These are phyloP conservation scores for Selaginella moellendorffii DNA, from an alignment of 75 land plant genomes.

Conservation along the genomic window DNA sequence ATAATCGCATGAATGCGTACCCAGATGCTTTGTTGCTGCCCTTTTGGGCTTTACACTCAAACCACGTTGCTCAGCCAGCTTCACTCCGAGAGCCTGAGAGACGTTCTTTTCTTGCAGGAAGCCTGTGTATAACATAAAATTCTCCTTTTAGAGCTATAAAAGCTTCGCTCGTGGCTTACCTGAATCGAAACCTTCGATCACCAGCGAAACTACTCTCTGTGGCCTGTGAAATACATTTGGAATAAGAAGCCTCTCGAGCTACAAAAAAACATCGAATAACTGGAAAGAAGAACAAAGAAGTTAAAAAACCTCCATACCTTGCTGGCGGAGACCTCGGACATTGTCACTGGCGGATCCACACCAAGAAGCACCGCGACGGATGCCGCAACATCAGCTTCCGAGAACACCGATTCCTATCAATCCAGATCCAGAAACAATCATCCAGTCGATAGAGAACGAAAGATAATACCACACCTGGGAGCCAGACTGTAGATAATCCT, in stretches of 20 bases:
- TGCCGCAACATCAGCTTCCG: slow-evolving; percentile 15
- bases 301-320: slow-evolving; percentile 13
- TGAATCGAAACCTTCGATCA: slow-evolving; percentile 11
- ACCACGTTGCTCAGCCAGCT: background rate
- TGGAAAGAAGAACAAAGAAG: background rate
- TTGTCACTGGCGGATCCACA: slow-evolving; percentile 9
- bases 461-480: too few species aligned
- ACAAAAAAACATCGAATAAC: background rate
- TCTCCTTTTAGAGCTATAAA: background rate
- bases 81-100: background rate
- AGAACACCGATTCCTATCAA: slow-evolving; percentile 2
- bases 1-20: too few species aligned
- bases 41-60: background rate
- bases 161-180: too few species aligned
- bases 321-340: slow-evolving; percentile 7
- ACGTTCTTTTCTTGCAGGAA: background rate
- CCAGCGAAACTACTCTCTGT: slow-evolving; percentile 13
- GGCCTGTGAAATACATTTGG: slow-evolving; percentile 15
- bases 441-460: background rate
- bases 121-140: background rate
- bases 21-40: background rate
- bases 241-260: slow-evolving; percentile 12
- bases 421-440: background rate
- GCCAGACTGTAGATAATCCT: background rate
- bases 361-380: slow-evolving; percentile 22